phyloP scores from a whole-genome alignment of 2,329 filamentous ascomycete species.

The Xylaria sp. region DNA sequence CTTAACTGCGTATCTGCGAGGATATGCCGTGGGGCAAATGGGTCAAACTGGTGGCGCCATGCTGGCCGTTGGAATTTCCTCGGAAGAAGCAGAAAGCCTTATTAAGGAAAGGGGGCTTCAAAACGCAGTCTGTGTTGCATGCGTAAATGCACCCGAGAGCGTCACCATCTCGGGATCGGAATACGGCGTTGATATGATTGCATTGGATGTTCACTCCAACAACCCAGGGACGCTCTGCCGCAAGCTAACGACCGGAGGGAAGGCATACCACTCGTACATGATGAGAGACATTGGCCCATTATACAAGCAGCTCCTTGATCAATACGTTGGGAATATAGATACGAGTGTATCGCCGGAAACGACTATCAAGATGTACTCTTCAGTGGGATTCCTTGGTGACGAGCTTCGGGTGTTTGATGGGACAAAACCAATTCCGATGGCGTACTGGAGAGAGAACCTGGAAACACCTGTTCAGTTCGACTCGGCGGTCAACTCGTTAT shows the following conservation, averaged over 20 bases:
- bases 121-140: not conserved
- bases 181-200: not conserved
- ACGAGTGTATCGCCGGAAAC: not conserved
- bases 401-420: not conserved
- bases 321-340: not conserved
- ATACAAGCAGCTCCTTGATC: not conserved
- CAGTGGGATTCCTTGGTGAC: not conserved
- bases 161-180: not conserved
- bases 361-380: constrained; percentile 5
- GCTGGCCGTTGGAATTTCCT: not conserved
- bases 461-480: constrained; percentile 3
- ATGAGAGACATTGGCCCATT: not conserved
- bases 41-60: not conserved
- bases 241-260: not conserved
- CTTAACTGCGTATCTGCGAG: not conserved
- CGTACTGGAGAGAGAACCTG: constrained; percentile 23
- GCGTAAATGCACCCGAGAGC: not conserved
- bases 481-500: not conserved
- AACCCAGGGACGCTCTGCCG: not conserved
- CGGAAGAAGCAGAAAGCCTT: not conserved
- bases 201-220: not conserved
- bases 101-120: not conserved
- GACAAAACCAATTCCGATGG: not conserved
- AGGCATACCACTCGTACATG: not conserved
- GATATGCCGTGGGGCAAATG: not conserved